Conservation (phyloP, 1,284 basidiomycete genomes). For the Moesziomyces sp. region DNA sequence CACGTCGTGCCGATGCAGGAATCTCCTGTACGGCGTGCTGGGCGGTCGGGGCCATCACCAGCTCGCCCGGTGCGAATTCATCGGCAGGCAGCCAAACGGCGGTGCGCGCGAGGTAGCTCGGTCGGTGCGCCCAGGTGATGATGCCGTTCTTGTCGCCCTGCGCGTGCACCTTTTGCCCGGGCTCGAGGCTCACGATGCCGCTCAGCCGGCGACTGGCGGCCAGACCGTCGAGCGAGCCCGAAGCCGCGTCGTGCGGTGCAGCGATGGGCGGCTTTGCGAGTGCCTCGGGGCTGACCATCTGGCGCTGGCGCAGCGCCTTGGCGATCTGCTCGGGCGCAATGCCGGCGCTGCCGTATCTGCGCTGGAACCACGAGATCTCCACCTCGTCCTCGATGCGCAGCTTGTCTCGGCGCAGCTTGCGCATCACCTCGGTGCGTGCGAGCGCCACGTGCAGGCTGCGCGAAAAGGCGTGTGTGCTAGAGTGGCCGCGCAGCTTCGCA, state of each 20-base stretch:
- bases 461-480: slow-evolving; percentile 29
- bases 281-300: slow-evolving; percentile 52
- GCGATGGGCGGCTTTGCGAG: slow-evolving; percentile 50
- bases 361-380: slow-evolving; percentile 60
- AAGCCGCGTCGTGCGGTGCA: slow-evolving; percentile 3
- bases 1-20: not conserved
- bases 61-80: slow-evolving; percentile 28
- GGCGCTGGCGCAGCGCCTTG: slow-evolving; percentile 33
- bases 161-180: slow-evolving; percentile 5
- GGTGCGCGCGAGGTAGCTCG: slow-evolving; percentile 19
- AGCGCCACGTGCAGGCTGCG: slow-evolving; percentile 47
- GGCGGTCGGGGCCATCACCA: slow-evolving; percentile 11
- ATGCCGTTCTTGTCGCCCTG: slow-evolving; percentile 38
- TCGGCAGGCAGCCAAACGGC: slow-evolving; percentile 23
- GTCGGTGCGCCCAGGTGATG: slow-evolving; percentile 31
- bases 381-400: slow-evolving; percentile 49
- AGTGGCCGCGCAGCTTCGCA: slow-evolving; percentile 25
- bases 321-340: slow-evolving; percentile 44
- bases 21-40: slow-evolving; percentile 4
- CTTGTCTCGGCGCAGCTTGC: slow-evolving; percentile 34
- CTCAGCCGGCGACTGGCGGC: slow-evolving; percentile 9
- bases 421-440: slow-evolving; percentile 49
- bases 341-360: slow-evolving; percentile 45
- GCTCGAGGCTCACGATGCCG: slow-evolving; percentile 5
- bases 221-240: not conserved